These are phyloP conservation scores for Dactylellina leptospora DNA, from an alignment of 2,329 filamentous ascomycete genomes.

Conservation along the genomic window DNA sequence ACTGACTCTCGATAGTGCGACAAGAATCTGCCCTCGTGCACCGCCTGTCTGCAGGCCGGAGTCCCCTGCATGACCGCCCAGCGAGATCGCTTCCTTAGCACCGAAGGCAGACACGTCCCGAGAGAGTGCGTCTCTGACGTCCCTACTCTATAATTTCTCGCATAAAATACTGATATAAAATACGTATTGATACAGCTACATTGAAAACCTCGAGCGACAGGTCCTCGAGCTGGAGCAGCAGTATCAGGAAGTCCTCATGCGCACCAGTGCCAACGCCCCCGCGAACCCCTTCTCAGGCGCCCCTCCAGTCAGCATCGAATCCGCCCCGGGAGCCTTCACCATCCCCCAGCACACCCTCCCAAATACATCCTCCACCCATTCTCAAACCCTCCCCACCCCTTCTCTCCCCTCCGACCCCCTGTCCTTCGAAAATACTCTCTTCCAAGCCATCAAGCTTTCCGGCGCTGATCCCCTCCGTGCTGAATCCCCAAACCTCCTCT, in stretches of 20 bases:
- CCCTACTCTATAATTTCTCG: too few relatives aligned
- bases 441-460: slow-evolving; percentile 41
- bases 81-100: slow-evolving; percentile 31
- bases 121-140: slow-evolving; percentile 19
- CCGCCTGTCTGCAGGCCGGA: slow-evolving; percentile 34
- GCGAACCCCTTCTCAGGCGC: slow-evolving; percentile 7
- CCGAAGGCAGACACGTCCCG: slow-evolving; percentile 29
- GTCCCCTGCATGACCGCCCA: slow-evolving; percentile 50
- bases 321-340: slow-evolving; percentile 9
- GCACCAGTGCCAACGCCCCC: slow-evolving; percentile 2
- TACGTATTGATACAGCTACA: slow-evolving; percentile 15
- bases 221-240: slow-evolving; percentile 23
- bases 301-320: slow-evolving; percentile 28
- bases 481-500: slow-evolving; percentile 39
- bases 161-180: background rate
- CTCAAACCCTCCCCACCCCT: background rate
- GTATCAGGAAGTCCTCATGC: slow-evolving; percentile 27
- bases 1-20: slow-evolving; percentile 30
- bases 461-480: slow-evolving; percentile 47
- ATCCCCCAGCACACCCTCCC: background rate
- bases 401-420: slow-evolving; percentile 32
- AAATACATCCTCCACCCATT: background rate
- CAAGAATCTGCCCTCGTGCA: slow-evolving; percentile 46
- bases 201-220: slow-evolving; percentile 28
- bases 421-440: slow-evolving; percentile 41